phyloP scores from a whole-genome alignment of 2,329 filamentous ascomycete genomes.

The Cladosporium colombiae region DNA sequence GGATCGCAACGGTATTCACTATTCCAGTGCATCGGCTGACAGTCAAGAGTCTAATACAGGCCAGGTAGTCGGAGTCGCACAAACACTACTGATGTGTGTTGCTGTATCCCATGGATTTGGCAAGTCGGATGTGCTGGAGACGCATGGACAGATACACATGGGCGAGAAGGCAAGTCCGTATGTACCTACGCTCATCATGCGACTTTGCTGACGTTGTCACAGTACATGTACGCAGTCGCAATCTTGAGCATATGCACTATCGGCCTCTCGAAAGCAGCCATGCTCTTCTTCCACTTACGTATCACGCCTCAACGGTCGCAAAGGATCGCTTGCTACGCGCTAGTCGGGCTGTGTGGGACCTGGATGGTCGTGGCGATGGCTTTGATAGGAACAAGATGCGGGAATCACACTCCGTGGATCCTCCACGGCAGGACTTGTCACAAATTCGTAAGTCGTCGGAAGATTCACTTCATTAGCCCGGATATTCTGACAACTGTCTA shows the following conservation, averaged over 20 bases:
- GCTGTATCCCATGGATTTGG: constrained; percentile 29
- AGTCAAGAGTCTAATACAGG: not conserved
- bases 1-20: constrained; percentile 26
- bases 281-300: constrained; percentile 29
- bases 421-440: constrained; percentile 21
- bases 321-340: constrained; percentile 25
- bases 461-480: not conserved
- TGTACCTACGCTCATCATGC: no score
- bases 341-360: constrained; percentile 23
- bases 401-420: not conserved
- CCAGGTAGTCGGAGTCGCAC: constrained; percentile 28
- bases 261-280: constrained; percentile 28
- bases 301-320: constrained; percentile 26
- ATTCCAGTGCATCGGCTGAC: not conserved
- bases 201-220: constrained; percentile 1
- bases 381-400: constrained; percentile 9
- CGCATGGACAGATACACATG: constrained; percentile 20
- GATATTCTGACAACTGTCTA: not conserved
- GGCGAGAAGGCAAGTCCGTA: constrained; percentile 24
- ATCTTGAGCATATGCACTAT: constrained; percentile 29
- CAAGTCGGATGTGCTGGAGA: constrained; percentile 26
- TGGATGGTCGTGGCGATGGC: constrained; percentile 22
- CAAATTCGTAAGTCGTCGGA: constrained; percentile 20
- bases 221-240: constrained; percentile 28
- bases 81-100: constrained; percentile 26